Evolutionary conservation across 176 grass and related monocot genomes (phyloP), one percentile per base, ranked within the genome.

Genomic region (Thinopyrum elongatum): DNA sequence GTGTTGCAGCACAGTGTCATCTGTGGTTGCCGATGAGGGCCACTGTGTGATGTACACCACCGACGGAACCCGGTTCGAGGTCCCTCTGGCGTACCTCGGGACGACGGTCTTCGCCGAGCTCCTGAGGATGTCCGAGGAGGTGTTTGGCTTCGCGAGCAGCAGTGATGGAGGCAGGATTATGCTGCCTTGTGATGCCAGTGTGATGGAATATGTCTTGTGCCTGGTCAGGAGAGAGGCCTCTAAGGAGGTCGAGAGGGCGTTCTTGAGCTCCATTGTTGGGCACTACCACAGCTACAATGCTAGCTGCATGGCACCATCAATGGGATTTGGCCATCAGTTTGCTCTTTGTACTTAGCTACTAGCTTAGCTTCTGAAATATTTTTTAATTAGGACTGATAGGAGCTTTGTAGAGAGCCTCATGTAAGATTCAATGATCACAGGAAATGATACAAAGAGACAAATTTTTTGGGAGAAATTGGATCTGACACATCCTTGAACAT

Each of bases 191-290:
- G 88, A 95, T 10, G 83, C 80, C 27, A 51, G 27, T 0, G 82
- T 78, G 29, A 76, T 93, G 76, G 86, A 95, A 31, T 91, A 95
- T 21, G 81, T 69, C 0, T 27, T 93, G 66, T 85, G 74, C 4
- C 80, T 93, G 86, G 12, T 95, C 22, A 77, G 81, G 5, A 77
- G 85, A 80, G 79, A 80, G 10, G 66, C 82, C 1, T 86, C 90
- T 1, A 12, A 84, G 69, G 90, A 90, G 41, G 82, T 92, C 1
- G 87, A 86, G 66, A 88, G 47, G 13, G 82, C 74, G 13, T 61
- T 93, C 58, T 30, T 91, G 67, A 85, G 84, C 83, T 89, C 84
- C 74, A 80, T 94, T 46, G 60, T 26, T 70, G 10, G 70, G 86
- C 44, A 78, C 65, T 65, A 82, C 0, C 7, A 35, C 65, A 68